Evolutionary conservation across 345 rosid genomes (phyloP).

Genomic region (Populus pruinosa): DNA sequence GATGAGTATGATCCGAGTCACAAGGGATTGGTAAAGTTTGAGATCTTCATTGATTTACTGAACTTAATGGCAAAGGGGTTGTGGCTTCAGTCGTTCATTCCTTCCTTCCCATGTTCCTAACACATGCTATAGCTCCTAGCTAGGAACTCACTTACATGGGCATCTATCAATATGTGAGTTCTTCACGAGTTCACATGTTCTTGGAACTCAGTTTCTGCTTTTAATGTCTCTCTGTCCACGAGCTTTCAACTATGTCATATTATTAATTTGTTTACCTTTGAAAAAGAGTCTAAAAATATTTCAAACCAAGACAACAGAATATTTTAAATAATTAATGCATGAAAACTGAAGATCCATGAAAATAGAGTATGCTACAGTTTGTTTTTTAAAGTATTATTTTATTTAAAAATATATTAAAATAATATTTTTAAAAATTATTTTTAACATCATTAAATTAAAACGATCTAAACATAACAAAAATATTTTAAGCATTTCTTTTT

Average conservation of each 20-base stretch:
- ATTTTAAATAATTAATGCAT: too few species aligned
- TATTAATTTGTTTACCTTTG: too few species aligned
- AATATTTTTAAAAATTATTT: too few species aligned
- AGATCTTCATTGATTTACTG: neutral
- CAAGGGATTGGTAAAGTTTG: neutral
- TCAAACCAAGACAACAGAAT: neutral
- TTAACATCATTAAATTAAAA: too few species aligned
- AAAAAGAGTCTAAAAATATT: too few species aligned
- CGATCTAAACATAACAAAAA: rapidly evolving
- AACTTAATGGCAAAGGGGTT: neutral
- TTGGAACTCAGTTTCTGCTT: neutral
- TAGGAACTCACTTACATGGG: too few species aligned
- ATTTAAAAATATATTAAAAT: too few species aligned
- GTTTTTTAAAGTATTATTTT: too few species aligned
- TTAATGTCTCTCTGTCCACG: neutral
- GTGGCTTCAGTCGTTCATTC: neutral
- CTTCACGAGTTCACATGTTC: neutral
- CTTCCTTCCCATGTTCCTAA: neutral
- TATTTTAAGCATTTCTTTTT: too few species aligned
- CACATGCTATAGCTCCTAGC: neutral
- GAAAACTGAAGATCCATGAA: neutral
- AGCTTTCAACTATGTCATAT: neutral
- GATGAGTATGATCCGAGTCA: neutral
- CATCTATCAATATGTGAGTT: neutral
- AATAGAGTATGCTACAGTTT: rapidly evolving